Evolutionary conservation across 139 green algal species (phyloP).

Genomic region (Micractinium sp.): DNA sequence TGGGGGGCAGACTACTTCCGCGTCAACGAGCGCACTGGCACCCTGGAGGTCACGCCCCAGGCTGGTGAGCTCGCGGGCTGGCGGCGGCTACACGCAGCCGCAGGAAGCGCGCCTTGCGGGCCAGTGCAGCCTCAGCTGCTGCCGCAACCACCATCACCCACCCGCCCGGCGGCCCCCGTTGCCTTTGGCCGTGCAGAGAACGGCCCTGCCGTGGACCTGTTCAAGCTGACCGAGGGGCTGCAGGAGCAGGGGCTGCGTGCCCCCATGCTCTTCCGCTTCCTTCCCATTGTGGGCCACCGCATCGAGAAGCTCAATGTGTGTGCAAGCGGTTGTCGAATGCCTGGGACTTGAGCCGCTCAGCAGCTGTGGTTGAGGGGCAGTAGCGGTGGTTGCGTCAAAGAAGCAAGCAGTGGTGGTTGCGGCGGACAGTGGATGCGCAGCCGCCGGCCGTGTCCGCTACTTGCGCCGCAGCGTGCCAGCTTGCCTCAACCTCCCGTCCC

Average conservation of each 20-base stretch:
- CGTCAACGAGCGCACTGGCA: conserved; percentile 27
- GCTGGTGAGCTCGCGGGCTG: neutral
- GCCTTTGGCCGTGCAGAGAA: conserved; percentile 28
- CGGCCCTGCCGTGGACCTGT: conserved; percentile 35
- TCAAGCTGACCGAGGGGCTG: conserved; percentile 27
- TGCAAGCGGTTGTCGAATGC: neutral
- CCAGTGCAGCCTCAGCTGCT: neutral
- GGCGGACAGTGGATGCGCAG: no score
- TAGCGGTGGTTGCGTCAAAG: neutral
- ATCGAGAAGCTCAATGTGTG: conserved; percentile 46
- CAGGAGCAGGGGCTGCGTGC: conserved; percentile 35
- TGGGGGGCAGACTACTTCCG: conserved; percentile 53
- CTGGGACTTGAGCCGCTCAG: neutral
- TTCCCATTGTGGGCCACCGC: conserved; percentile 51
- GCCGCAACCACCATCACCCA: no score
- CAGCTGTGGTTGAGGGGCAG: neutral
- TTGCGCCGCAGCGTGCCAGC: no score
- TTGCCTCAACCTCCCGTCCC: no score
- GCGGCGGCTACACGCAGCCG: neutral
- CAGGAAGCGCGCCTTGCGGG: neutral
- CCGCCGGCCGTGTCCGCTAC: neutral
- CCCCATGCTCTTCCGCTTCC: conserved; percentile 61
- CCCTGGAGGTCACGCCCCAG: conserved; percentile 38
- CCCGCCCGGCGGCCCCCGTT: neutral
- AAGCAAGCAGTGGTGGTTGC: neutral